A percentile compares a stretch with the other conserved stretches of the same genome.
Conservation (phyloP, 106 monocot genomes). For the Apostasia ramifera region DNA sequence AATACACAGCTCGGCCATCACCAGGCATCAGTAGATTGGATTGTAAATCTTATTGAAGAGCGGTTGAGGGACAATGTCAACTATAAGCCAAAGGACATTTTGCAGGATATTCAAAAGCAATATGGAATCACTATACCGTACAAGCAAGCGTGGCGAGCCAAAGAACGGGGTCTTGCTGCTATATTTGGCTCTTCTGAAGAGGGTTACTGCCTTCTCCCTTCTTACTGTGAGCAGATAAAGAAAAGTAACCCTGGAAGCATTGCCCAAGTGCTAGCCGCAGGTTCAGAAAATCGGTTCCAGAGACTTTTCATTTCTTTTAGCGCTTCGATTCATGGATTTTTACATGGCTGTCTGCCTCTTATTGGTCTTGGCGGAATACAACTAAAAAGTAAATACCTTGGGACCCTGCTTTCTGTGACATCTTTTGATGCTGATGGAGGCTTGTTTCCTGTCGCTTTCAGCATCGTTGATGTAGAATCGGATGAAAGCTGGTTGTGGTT, state of each 20-base stretch:
- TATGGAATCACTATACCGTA: conserved; percentile 73
- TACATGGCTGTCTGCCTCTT: conserved; percentile 52
- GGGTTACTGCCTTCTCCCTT: conserved; percentile 57
- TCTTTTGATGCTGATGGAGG: conserved; percentile 67
- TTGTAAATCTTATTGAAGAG: conserved; percentile 61
- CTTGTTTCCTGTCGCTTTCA: conserved; percentile 61
- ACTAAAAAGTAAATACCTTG: conserved; percentile 62
- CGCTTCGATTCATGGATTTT: conserved; percentile 56
- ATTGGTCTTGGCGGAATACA: conserved; percentile 40
- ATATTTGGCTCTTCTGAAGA: conserved; percentile 71
- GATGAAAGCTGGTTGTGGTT: conserved; percentile 83
- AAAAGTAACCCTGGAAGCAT: conserved; percentile 52
- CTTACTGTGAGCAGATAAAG: conserved; percentile 53
- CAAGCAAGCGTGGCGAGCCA: conserved; percentile 76
- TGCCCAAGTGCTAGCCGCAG: conserved; percentile 45
- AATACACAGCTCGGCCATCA: conserved; percentile 53
- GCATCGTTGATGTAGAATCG: conserved; percentile 47
- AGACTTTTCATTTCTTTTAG: conserved; percentile 46
- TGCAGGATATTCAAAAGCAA: conserved; percentile 62
- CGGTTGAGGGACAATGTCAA: conserved; percentile 47
- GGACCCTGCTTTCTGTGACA: conserved; percentile 48
- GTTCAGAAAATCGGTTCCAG: conserved; percentile 50
- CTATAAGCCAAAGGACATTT: conserved; percentile 70
- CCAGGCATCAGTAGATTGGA: conserved; percentile 73
- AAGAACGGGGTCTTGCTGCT: conserved; percentile 60